Base-by-base conservation (phyloP, 2,329 filamentous ascomycete genomes). In the Colletotrichum sp. region DNA sequence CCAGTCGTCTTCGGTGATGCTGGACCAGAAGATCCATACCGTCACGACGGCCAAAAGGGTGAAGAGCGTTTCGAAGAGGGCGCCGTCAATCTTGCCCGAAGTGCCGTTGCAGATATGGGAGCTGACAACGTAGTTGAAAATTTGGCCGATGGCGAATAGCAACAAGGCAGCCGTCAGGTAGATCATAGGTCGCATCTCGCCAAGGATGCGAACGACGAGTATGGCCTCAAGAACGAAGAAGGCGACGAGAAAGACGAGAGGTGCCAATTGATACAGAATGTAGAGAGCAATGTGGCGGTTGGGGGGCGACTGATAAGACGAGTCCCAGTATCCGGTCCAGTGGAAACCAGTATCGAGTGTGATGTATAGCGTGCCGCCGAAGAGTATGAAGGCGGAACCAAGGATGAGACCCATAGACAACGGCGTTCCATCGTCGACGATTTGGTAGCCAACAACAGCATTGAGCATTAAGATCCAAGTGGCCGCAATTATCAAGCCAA, bases 1-100 rank as follows among this genome's bases (percentile, higher is more conserved):
- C 97, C 97, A 99, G 87, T 98, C 96, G 82, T 99, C 97, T 86
- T 99, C 97, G 18, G 97, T 99, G 81, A 99, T 99, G 87, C 96
- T 98, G 63, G 96, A 98, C 97, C 97, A 99, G 89, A 99, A 99
- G 73, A 95, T 85, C 96, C 97, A 99, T 78, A 98, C 87, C 86
- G 92, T 92, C 21, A 95, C 89, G 6, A 99, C 95, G 1, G 96
- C 90, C 15, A 96, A 87, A 1, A 98, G 89, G 0, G 96, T 99
- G 87, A 99, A 99, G 8, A 99, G 88, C 0, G 96, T 98, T 85
- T 98, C 92, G 84, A 99, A 99, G 1, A 99, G 86, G 7, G 96
- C 92, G 66, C 97, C 97, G 82, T 99, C 96, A 82, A 99, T 98
- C 84, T 95, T 96, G 79, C 96, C 95, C 57, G 89, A 83, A 0